Evolutionary conservation across 202 grass and related monocot genomes (phyloP).

Genomic region (Hordeum pubiflorum): DNA sequence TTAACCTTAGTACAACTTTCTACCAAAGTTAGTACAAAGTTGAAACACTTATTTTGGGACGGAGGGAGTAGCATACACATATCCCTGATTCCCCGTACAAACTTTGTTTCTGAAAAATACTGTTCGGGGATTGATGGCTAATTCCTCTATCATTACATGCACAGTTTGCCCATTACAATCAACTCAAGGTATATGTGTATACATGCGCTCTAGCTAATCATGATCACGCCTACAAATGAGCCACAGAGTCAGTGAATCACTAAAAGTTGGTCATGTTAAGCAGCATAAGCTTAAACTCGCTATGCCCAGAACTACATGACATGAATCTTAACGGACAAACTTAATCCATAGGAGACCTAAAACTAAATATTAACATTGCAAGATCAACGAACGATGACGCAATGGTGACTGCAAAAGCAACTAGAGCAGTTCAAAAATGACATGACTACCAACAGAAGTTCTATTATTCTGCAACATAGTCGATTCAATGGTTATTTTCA

Average conservation of each 20-base stretch:
- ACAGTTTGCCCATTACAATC: constrained; percentile 1
- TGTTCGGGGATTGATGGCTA: neutral
- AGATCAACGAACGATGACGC: neutral
- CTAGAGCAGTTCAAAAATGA: neutral
- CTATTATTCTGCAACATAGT: neutral
- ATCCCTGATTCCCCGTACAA: neutral
- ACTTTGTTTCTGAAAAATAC: neutral
- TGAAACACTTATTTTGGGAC: too few relatives aligned
- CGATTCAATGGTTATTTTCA: neutral
- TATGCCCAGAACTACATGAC: neutral
- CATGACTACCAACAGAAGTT: neutral
- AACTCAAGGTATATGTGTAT: neutral
- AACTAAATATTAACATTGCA: constrained; percentile 1
- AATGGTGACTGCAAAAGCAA: neutral
- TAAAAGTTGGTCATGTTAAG: neutral
- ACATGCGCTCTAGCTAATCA: neutral
- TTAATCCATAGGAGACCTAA: neutral
- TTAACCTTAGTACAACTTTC: too few relatives aligned
- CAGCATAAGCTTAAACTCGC: neutral
- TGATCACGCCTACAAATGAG: neutral
- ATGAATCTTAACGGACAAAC: neutral
- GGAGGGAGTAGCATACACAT: neutral
- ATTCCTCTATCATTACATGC: neutral
- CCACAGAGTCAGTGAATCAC: neutral
- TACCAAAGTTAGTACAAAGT: too few relatives aligned